Evolutionary conservation across 352 stramenopile species (phyloP).

Genomic region (Thraustochytrium striatum): DNA sequence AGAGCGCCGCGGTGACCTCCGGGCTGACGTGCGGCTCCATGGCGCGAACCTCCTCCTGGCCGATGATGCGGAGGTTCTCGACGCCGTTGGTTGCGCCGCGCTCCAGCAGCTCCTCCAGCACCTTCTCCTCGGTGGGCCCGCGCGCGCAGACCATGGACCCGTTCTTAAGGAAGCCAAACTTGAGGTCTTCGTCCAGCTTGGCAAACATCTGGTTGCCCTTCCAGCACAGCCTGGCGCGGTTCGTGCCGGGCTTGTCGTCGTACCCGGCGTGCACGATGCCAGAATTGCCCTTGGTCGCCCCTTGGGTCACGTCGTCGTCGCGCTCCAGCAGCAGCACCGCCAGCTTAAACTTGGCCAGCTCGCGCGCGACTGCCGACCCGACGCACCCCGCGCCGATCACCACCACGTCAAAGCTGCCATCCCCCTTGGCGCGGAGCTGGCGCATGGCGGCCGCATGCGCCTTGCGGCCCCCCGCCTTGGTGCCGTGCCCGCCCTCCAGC

Average conservation of each 20-base stretch:
- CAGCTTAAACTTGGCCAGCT: conserved; percentile 58
- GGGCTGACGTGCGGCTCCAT: conserved; percentile 60
- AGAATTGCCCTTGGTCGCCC: conserved; percentile 64
- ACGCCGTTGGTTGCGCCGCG: conserved; percentile 61
- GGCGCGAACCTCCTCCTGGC: conserved; percentile 58
- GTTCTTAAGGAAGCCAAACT: conserved; percentile 66
- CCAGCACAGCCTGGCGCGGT: conserved; percentile 63
- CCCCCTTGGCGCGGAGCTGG: neutral
- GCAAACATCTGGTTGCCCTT: conserved; percentile 66
- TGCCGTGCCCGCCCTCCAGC: conserved; percentile 52
- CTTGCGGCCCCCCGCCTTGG: conserved; percentile 53
- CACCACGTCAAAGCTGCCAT: conserved; percentile 1
- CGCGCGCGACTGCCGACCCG: conserved; percentile 58
- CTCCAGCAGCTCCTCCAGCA: conserved; percentile 60
- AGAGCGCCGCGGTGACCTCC: conserved; percentile 58
- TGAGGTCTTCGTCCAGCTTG: conserved; percentile 59
- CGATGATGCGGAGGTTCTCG: conserved; percentile 58
- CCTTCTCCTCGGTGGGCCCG: conserved; percentile 55
- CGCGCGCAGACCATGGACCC: conserved; percentile 59
- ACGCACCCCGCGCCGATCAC: conserved; percentile 55
- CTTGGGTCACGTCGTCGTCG: conserved; percentile 62
- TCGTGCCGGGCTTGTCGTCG: conserved; percentile 61
- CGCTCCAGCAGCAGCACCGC: conserved; percentile 58
- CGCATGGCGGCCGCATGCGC: conserved; percentile 19
- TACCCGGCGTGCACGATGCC: conserved; percentile 64